Percentiles rank a stretch among this genome's conserved stretches.
These are phyloP conservation scores for Actinidia arguta DNA, from an alignment of 179 eudicot species.

Conservation along the genomic window DNA sequence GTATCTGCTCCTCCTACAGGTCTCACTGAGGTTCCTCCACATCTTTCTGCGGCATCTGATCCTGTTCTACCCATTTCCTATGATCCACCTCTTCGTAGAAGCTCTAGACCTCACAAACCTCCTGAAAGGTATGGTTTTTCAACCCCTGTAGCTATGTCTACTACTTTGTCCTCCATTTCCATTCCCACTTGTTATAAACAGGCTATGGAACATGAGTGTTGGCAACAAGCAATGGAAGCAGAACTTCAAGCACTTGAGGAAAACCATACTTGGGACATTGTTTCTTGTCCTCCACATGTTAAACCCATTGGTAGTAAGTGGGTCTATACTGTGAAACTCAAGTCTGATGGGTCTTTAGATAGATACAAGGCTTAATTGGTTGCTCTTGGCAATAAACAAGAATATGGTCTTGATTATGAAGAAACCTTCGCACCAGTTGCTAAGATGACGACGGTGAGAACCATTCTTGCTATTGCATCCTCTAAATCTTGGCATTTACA, in stretches of 20 bases:
- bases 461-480: not conserved
- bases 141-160: not conserved
- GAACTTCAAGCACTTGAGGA: not conserved
- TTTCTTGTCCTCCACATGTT: not conserved
- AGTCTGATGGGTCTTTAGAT: not conserved
- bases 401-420: not conserved
- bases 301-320: not conserved
- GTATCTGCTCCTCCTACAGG: too few species aligned
- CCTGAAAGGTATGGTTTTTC: too few species aligned
- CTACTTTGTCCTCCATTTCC: not conserved
- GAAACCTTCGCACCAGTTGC: too few species aligned
- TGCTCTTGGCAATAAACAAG: not conserved
- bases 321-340: not conserved
- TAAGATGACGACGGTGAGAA: not conserved
- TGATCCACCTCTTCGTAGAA: too few species aligned
- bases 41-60: too few species aligned
- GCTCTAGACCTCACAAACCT: too few species aligned
- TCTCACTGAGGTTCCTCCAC: too few species aligned
- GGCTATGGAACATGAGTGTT: not conserved
- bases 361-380: too few species aligned
- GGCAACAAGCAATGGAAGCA: not conserved
- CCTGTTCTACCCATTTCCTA: too few species aligned
- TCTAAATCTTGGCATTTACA: not conserved
- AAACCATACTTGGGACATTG: not conserved
- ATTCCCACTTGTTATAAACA: not conserved